phyloP scores from a whole-genome alignment of 805 yeast species.

The Candida insectalens region DNA sequence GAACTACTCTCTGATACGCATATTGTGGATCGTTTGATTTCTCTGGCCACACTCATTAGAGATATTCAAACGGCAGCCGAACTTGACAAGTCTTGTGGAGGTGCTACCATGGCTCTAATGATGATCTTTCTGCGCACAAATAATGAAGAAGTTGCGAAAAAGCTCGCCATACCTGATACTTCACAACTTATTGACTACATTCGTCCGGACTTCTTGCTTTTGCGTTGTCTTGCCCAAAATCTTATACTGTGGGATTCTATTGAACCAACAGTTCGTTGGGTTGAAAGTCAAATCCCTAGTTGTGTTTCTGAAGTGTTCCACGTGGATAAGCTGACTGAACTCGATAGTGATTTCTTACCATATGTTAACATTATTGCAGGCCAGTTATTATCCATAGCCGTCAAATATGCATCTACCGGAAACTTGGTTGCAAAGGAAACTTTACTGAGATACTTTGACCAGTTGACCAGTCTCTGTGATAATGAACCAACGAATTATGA shows the following conservation, averaged over 20 bases:
- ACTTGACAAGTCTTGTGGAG: conserved; percentile 56
- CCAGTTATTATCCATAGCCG: conserved; percentile 59
- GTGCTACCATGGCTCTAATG: conserved; percentile 68
- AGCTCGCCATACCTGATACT: conserved; percentile 50
- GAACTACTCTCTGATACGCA: conserved; percentile 53
- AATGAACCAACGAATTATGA: conserved; percentile 43
- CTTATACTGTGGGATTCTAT: conserved; percentile 66
- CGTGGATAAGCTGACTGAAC: conserved; percentile 16
- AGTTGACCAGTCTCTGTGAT: conserved; percentile 32
- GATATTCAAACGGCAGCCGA: conserved; percentile 54
- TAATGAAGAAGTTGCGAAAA: conserved; percentile 48
- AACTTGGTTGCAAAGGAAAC: conserved; percentile 44
- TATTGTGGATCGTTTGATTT: conserved; percentile 49
- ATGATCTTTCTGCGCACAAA: conserved; percentile 66
- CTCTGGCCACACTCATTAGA: conserved; percentile 47
- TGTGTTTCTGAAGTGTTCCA: conserved; percentile 26
- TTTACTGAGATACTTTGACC: conserved; percentile 45
- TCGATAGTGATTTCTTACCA: conserved; percentile 55
- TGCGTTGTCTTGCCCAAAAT: conserved; percentile 54
- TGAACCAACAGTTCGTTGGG: conserved; percentile 43
- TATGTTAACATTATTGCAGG: conserved; percentile 67
- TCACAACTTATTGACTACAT: conserved; percentile 54
- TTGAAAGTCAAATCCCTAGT: conserved; percentile 44
- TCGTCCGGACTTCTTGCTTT: conserved; percentile 67
- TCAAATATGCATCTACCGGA: conserved; percentile 67